Evolutionary conservation across 768 basidiomycete genomes (phyloP).

Genomic region (Kondoa malvinella): DNA sequence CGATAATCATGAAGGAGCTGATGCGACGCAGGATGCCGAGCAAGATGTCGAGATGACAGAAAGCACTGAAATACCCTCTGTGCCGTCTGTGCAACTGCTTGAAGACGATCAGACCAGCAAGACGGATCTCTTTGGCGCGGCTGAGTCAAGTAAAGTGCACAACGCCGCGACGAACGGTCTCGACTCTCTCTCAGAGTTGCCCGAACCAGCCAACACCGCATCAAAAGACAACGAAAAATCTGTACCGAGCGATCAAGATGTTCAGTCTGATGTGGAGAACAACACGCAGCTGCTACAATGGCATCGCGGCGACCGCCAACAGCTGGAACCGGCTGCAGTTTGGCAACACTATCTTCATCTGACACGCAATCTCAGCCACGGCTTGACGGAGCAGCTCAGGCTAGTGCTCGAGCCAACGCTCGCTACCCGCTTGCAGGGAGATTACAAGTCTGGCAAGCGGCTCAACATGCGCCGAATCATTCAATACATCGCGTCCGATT

Average conservation of each 20-base stretch:
- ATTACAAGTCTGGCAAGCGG: constrained; percentile 92
- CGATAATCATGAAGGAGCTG: not conserved
- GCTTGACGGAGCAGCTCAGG: constrained; percentile 86
- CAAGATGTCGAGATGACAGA: not conserved
- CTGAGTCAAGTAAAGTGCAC: not conserved
- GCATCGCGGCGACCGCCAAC: constrained; percentile 18
- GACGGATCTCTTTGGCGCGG: not conserved
- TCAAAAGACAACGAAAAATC: not conserved
- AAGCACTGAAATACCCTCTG: constrained; percentile 43
- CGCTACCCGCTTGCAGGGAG: constrained; percentile 83
- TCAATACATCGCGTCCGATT: constrained; percentile 92
- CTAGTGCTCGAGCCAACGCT: constrained; percentile 89
- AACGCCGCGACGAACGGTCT: too few species aligned
- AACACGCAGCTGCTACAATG: constrained; percentile 12
- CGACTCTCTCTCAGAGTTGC: too few species aligned
- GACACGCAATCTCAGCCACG: constrained; percentile 76
- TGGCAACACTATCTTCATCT: constrained; percentile 84
- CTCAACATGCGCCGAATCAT: constrained; percentile 99
- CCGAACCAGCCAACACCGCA: not conserved
- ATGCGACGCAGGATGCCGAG: not conserved
- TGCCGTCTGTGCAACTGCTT: not conserved
- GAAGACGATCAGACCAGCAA: not conserved
- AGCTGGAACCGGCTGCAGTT: constrained; percentile 47
- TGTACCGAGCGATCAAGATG: constrained; percentile 24
- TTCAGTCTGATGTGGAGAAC: constrained; percentile 8